Conservation (phyloP, 805 yeast genomes). For the Schizosaccharomyces cryophilus region DNA sequence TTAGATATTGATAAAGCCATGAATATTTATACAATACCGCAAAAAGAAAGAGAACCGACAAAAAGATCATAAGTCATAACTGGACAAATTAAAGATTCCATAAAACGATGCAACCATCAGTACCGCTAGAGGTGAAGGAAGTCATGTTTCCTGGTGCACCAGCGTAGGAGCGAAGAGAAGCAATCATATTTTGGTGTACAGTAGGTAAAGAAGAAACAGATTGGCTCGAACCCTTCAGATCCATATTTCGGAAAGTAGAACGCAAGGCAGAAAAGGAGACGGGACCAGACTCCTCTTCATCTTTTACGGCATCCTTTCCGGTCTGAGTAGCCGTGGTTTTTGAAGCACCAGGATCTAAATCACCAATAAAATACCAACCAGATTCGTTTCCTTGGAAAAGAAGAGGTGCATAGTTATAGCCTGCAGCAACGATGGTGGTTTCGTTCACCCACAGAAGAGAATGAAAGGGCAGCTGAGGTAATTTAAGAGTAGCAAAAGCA, state of each 20-base stretch:
- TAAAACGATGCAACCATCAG: conserved; percentile 58
- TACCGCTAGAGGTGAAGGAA: conserved; percentile 36
- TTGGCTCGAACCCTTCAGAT: conserved; percentile 60
- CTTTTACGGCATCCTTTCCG: conserved; percentile 4
- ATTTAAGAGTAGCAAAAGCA: conserved; percentile 32
- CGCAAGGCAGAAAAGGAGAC: conserved; percentile 14
- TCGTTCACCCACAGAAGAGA: conserved; percentile 47
- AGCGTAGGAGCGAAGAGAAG: conserved; percentile 30
- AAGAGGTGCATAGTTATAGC: conserved; percentile 77
- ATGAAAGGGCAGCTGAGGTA: conserved; percentile 57
- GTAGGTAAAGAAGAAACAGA: conserved; percentile 33
- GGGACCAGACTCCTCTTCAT: conserved; percentile 34
- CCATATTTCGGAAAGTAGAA: conserved; percentile 86
- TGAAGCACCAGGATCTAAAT: conserved; percentile 36
- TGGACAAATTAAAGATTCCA: conserved; percentile 20
- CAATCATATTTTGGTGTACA: conserved; percentile 73
- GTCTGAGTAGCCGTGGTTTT: conserved; percentile 19
- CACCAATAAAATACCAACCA: conserved; percentile 34
- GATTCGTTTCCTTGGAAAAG: conserved; percentile 45
- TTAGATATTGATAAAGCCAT: too few relatives aligned
- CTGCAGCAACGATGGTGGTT: conserved; percentile 55
- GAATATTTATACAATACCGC: too few relatives aligned
- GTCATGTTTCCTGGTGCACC: conserved; percentile 23
- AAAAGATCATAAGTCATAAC: too few relatives aligned
- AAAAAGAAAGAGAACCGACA: too few relatives aligned